phyloP scores from a whole-genome alignment of 306 rosid species.

The Acmispon strigosus region DNA sequence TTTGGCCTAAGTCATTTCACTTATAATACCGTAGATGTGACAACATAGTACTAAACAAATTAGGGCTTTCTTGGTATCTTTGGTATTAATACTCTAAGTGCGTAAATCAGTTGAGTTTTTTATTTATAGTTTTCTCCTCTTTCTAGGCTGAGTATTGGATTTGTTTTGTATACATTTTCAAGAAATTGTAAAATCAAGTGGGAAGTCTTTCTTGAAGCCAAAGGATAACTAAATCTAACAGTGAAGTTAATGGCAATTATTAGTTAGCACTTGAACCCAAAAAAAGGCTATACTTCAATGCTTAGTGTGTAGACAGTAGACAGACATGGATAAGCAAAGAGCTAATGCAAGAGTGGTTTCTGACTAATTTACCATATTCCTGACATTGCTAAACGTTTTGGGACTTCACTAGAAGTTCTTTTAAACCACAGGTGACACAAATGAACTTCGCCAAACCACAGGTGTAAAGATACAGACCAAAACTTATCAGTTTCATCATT shows the following conservation, averaged over 20 bases:
- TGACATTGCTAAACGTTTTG: background rate
- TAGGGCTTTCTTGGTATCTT: too few relatives aligned
- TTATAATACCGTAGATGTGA: too few relatives aligned
- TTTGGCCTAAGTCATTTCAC: background rate
- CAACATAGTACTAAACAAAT: too few relatives aligned
- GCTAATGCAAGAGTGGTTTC: background rate
- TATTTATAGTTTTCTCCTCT: background rate
- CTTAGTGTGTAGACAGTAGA: too few relatives aligned
- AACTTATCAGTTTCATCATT: background rate
- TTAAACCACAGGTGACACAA: background rate
- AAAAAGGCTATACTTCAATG: background rate
- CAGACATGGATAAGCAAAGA: background rate
- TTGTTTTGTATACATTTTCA: too few relatives aligned
- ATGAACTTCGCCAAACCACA: background rate
- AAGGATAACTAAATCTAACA: too few relatives aligned
- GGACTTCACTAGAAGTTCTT: background rate
- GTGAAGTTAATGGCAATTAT: background rate
- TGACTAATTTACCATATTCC: too few relatives aligned
- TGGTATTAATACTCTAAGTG: too few relatives aligned
- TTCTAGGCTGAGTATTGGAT: background rate
- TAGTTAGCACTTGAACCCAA: background rate
- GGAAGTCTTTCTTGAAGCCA: background rate
- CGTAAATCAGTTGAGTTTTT: background rate
- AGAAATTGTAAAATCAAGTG: too few relatives aligned
- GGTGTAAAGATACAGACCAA: background rate